Evolutionary conservation across 2,329 filamentous ascomycete genomes (phyloP).

Genomic region (Bipolaris oryzae): DNA sequence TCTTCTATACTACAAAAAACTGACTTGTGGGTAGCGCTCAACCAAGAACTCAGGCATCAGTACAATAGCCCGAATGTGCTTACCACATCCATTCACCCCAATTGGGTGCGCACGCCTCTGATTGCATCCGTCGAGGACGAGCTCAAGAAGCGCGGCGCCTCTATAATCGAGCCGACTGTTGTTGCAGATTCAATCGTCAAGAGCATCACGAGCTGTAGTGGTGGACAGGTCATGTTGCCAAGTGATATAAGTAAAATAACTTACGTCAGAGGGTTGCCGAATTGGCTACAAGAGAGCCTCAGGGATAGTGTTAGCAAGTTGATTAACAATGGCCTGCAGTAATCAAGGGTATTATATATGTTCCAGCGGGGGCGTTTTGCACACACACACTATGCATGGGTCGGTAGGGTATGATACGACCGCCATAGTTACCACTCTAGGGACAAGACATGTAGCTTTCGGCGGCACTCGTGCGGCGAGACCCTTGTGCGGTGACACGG

Average conservation of each 20-base stretch:
- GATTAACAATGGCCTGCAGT: slow-evolving; percentile 21
- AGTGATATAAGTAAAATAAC: slow-evolving; percentile 23
- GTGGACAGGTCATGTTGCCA: slow-evolving; percentile 52
- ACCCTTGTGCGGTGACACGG: slow-evolving; percentile 10
- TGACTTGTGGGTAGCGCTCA: slow-evolving; percentile 29
- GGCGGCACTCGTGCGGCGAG: slow-evolving; percentile 7
- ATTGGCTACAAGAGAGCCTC: slow-evolving; percentile 55
- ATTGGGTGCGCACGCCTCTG: slow-evolving; percentile 51
- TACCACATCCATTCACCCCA: slow-evolving; percentile 52
- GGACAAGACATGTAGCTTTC: slow-evolving; percentile 1
- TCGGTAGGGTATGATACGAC: no score
- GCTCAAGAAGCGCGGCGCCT: slow-evolving; percentile 38
- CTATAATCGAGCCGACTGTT: slow-evolving; percentile 47
- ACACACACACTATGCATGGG: neutral
- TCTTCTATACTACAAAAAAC: slow-evolving; percentile 24
- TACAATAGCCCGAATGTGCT: slow-evolving; percentile 51
- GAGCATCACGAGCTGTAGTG: slow-evolving; percentile 48
- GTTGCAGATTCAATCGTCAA: slow-evolving; percentile 52
- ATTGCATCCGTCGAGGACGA: slow-evolving; percentile 39
- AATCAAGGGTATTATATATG: neutral
- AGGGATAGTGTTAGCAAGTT: slow-evolving; percentile 28
- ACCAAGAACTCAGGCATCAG: slow-evolving; percentile 48
- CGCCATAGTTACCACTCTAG: neutral
- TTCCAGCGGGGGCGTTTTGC: neutral
- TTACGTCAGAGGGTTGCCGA: slow-evolving; percentile 53